A percentile compares a stretch with the other conserved stretches of the same genome.
Conservation (phyloP, 164 flowering plant species). For the Tetrastigma voinierianum region DNA sequence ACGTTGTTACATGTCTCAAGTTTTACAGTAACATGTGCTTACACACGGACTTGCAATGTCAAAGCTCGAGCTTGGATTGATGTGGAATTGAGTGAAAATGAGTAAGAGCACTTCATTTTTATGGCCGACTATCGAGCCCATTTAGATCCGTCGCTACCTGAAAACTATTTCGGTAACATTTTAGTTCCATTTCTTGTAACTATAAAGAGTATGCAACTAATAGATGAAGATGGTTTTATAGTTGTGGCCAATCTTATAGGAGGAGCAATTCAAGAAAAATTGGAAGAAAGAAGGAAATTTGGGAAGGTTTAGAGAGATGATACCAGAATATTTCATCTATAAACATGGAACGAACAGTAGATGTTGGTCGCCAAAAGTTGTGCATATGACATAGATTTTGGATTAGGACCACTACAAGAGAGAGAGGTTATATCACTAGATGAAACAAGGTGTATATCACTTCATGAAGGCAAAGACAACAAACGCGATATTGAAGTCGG, state of each 20-base stretch:
- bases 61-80: conserved; percentile 6
- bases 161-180: conserved; percentile 17
- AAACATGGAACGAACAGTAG: too few species aligned
- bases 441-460: too few species aligned
- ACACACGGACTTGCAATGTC: conserved; percentile 25
- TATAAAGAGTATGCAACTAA: conserved; percentile 9
- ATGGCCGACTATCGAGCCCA: conserved; percentile 22
- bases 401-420: too few species aligned
- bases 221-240: conserved; percentile 20
- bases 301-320: too few species aligned
- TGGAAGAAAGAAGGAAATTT: background rate
- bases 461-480: too few species aligned
- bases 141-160: conserved; percentile 22
- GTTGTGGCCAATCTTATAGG: conserved; percentile 21
- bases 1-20: conserved; percentile 15
- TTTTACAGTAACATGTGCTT: conserved; percentile 25
- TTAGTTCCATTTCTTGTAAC: too few species aligned
- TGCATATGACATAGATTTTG: too few species aligned
- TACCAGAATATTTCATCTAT: too few species aligned
- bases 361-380: too few species aligned
- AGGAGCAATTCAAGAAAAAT: background rate
- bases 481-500: too few species aligned
- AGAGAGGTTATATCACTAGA: too few species aligned
- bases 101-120: conserved; percentile 8
- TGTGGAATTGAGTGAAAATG: background rate